phyloP scores from a whole-genome alignment of 2,329 filamentous ascomycete species.

The Aureobasidium melanogenum region DNA sequence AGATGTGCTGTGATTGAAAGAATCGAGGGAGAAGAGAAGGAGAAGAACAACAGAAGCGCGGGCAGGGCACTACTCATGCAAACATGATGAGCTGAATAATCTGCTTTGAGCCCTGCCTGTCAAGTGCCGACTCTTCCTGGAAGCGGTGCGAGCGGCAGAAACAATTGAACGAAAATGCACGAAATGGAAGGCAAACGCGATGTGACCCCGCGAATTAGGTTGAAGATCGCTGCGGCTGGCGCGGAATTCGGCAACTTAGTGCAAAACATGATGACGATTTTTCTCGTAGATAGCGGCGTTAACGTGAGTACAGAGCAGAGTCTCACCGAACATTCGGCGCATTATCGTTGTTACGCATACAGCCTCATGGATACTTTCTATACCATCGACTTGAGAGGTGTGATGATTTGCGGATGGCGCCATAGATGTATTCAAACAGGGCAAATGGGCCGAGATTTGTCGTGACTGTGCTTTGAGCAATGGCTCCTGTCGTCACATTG shows the following conservation, averaged over 20 bases:
- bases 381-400: too few species aligned
- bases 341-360: not conserved
- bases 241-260: not conserved
- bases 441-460: too few species aligned
- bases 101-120: not conserved
- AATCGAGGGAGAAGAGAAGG: not conserved
- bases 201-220: not conserved
- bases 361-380: not conserved
- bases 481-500: too few species aligned
- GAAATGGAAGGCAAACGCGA: not conserved
- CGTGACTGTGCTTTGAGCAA: too few species aligned
- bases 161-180: not conserved
- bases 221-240: not conserved
- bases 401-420: too few species aligned
- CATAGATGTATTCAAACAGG: too few species aligned
- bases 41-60: not conserved
- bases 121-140: not conserved
- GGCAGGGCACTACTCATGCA: not conserved
- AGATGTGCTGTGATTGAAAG: not conserved
- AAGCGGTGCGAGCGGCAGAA: not conserved
- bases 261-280: not conserved
- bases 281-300: not conserved
- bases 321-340: not conserved
- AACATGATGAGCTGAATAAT: not conserved
- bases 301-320: not conserved